Evolutionary conservation across 2,329 filamentous ascomycete species (phyloP), one percentile per base, ranked within the genome.

Genomic region (Aspergillus sergii): DNA sequence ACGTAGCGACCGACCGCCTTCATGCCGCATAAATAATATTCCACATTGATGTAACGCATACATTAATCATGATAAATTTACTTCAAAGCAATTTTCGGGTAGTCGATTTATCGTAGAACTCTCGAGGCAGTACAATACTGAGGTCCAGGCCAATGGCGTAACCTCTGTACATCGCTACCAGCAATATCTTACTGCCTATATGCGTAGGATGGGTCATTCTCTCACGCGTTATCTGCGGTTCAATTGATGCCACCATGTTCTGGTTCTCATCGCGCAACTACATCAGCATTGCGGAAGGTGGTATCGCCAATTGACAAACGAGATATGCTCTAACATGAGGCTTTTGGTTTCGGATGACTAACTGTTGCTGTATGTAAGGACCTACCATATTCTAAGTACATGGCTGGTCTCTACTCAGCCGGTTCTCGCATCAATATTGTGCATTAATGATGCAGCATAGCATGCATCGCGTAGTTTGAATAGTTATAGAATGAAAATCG

Each of bases 1-100:
- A 60, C 59, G 53, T 34, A 10, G 53, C 55, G 61, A 66, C 65
- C 65, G 65, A 63, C 23, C 23, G 23, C 65, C 60, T 58, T 51
- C 39, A 48, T 55, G 23, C 28, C 54, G 43, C 54, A 28, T 34
- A 4, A 53, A 32, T 30, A 14, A 19, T 8, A 1, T n/a, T 19
- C 26, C 50, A 53, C 50, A 32, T 28, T 53, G 14, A 48, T 8
- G 11, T 23, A 34, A 5, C 14, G 34, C 34, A 28, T 28, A 26
- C 23, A 26, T 26, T 26, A 26, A 26, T 26, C 23, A 26, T 26
- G 23, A 26, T 26, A 26, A 26, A 26, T 26, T 4, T 4, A 28
- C 26, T 28, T 28, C 26, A 28, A 34, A 41, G 39, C 16, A n/a
- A 9, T 9, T 41, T 41, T 19, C 19, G 39, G 39, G 14, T 41